Evolutionary conservation across 164 flowering plant species (phyloP).

Genomic region (Annona cherimola): DNA sequence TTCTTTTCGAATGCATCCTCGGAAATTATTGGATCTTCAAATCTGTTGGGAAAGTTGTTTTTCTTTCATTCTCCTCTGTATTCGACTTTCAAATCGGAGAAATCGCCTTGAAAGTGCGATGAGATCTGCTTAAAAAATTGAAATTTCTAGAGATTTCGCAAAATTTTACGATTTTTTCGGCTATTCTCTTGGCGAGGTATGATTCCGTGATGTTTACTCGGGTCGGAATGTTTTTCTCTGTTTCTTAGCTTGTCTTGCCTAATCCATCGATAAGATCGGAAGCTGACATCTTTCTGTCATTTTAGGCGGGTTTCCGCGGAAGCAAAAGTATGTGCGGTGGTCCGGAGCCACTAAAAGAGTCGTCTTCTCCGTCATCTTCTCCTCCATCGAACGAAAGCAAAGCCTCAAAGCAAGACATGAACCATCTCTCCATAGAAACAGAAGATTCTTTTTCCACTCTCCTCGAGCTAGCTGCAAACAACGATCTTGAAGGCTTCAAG

Average conservation of each 20-base stretch:
- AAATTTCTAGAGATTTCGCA: too few relatives aligned
- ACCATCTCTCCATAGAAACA: constrained; percentile 51
- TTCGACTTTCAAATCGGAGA: too few relatives aligned
- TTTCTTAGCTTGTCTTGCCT: neutral
- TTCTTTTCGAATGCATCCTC: too few relatives aligned
- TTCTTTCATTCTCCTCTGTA: too few relatives aligned
- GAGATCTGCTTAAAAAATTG: too few relatives aligned
- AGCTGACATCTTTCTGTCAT: neutral
- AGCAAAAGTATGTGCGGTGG: constrained; percentile 43
- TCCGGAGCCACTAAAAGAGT: constrained; percentile 24
- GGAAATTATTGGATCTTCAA: too few relatives aligned
- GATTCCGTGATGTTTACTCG: too few relatives aligned
- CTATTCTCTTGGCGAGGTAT: too few relatives aligned
- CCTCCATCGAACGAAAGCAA: constrained; percentile 14
- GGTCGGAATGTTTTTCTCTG: neutral
- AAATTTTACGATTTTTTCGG: too few relatives aligned
- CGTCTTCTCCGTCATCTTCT: constrained; percentile 14
- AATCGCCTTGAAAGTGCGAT: too few relatives aligned
- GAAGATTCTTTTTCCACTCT: constrained; percentile 64
- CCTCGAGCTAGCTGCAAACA: constrained; percentile 87
- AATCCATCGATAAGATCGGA: neutral
- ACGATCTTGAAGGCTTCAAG: constrained; percentile 64
- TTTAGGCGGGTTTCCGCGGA: constrained; percentile 3
- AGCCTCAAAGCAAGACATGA: constrained; percentile 34
- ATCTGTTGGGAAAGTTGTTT: too few relatives aligned